These are phyloP conservation scores for Umbelopsis ramanniana DNA, from an alignment of 192 early-diverging fungal species.

Conservation along the genomic window DNA sequence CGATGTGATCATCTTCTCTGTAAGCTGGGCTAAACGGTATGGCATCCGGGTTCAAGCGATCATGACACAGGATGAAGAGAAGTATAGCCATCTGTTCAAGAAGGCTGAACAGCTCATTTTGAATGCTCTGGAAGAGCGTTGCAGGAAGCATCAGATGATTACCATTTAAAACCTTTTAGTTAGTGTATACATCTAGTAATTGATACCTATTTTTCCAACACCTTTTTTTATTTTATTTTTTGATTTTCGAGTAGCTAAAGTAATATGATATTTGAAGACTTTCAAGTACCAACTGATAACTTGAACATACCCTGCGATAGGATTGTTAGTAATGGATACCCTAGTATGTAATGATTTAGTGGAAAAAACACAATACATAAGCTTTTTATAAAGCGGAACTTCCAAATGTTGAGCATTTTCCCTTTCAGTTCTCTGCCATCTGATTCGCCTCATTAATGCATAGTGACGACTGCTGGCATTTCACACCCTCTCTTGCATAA, in stretches of 20 bases:
- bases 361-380: no score
- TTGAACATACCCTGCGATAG: no score
- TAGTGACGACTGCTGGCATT: no score
- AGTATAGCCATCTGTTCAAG: neutral
- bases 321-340: no score
- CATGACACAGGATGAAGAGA: neutral
- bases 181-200: neutral
- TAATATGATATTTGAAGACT: neutral
- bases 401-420: no score
- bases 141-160: neutral
- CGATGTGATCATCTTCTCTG: neutral
- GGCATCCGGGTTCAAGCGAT: neutral
- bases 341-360: no score
- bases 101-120: constrained; percentile 15
- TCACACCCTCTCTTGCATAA: no score
- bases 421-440: no score
- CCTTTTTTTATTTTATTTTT: neutral
- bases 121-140: neutral
- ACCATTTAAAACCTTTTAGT: no score
- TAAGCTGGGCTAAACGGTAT: constrained; percentile 4
- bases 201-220: neutral
- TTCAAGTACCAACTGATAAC: no score
- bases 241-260: neutral
- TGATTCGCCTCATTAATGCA: no score
- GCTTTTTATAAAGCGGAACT: no score